Evolutionary conservation across 345 rosid genomes (phyloP).

Genomic region (Reutealis trisperma): DNA sequence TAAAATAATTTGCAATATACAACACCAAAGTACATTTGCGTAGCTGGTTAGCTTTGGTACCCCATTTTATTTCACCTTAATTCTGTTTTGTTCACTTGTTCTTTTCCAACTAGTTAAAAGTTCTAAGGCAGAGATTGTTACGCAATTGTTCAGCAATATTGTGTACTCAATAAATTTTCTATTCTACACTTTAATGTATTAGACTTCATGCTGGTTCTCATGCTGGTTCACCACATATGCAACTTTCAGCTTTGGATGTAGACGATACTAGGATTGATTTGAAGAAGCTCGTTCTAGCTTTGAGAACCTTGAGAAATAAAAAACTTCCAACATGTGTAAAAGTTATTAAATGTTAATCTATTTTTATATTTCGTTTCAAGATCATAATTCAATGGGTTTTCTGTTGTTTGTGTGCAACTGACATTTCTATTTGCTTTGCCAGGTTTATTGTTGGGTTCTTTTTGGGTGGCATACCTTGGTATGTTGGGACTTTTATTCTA

Average conservation of each 20-base stretch:
- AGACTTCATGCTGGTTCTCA: too few relatives aligned
- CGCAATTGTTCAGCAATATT: too few relatives aligned
- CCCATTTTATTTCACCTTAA: neutral
- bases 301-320: neutral
- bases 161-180: too few relatives aligned
- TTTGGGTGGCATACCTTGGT: conserved; percentile 89
- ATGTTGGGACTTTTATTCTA: conserved; percentile 63
- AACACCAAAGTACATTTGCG: too few relatives aligned
- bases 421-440: conserved; percentile 7
- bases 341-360: neutral
- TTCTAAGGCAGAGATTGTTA: too few relatives aligned
- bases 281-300: neutral
- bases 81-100: neutral
- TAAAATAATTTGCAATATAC: too few relatives aligned
- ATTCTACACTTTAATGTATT: too few relatives aligned
- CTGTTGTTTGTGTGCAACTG: neutral
- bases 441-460: conserved; percentile 84
- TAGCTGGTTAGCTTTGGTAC: neutral
- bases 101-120: too few relatives aligned
- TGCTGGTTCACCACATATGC: neutral
- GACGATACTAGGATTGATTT: neutral
- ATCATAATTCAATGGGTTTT: too few relatives aligned
- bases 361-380: neutral
- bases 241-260: neutral
- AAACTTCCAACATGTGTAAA: too few relatives aligned